Conservation (phyloP, 768 basidiomycete genomes). For the Russula griseocarnosa region DNA sequence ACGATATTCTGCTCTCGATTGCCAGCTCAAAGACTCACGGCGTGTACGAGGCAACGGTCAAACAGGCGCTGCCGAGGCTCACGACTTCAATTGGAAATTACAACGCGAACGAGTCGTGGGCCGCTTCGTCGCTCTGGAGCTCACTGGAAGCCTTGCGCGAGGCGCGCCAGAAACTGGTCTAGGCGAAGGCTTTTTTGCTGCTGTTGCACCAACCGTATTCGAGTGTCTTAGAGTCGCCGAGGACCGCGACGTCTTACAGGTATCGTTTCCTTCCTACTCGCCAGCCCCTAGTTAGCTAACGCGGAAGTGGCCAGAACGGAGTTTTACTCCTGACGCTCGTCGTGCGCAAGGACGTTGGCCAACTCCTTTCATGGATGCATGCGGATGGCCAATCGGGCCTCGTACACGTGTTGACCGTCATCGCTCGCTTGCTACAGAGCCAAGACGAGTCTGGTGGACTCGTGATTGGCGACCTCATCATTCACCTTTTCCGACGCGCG, state of each 20-base stretch:
- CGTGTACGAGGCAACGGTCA: slow-evolving; percentile 69
- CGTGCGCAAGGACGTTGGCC: slow-evolving; percentile 81
- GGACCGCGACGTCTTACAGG: slow-evolving; percentile 84
- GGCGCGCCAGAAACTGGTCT: slow-evolving; percentile 62
- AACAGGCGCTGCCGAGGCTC: slow-evolving; percentile 68
- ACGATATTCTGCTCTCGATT: slow-evolving; percentile 51
- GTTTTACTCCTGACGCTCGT: slow-evolving; percentile 76
- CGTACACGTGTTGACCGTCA: slow-evolving; percentile 64
- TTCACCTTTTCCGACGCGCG: slow-evolving; percentile 83
- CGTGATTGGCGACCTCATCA: slow-evolving; percentile 90
- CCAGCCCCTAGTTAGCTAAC: neutral
- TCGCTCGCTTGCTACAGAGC: slow-evolving; percentile 71
- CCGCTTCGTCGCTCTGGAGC: slow-evolving; percentile 80
- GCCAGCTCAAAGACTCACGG: slow-evolving; percentile 58
- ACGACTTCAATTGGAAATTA: slow-evolving; percentile 58
- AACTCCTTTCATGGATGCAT: slow-evolving; percentile 75
- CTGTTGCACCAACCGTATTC: slow-evolving; percentile 74
- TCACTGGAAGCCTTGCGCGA: slow-evolving; percentile 65
- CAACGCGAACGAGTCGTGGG: slow-evolving; percentile 62
- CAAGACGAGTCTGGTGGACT: slow-evolving; percentile 91
- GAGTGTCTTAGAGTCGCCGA: slow-evolving; percentile 62
- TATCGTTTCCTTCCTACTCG: slow-evolving; percentile 31
- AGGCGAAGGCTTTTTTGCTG: slow-evolving; percentile 75
- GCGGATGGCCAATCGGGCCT: slow-evolving; percentile 67
- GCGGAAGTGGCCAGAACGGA: slow-evolving; percentile 49